A percentile compares a stretch with the other conserved stretches of the same genome.
phyloP scores from a whole-genome alignment of 805 yeast species.

The Candida fluviatilis region DNA sequence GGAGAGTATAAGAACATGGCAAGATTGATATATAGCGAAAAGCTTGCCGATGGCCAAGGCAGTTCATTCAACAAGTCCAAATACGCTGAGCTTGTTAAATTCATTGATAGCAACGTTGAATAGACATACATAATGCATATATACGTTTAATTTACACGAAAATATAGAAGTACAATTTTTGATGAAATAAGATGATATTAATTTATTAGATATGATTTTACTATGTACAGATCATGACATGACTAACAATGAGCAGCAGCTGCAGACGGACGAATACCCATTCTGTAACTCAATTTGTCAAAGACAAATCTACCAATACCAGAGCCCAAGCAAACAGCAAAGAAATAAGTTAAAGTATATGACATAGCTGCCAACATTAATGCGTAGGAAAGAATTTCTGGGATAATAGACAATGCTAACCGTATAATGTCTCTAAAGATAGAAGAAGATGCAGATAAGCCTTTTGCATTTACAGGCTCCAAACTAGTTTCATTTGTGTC shows the following conservation, averaged over 20 bases:
- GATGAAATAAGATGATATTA: background rate
- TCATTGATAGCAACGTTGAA: conserved; percentile 12
- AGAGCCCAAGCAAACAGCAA: conserved; percentile 68
- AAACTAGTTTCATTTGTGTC: conserved; percentile 5
- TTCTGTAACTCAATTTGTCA: conserved; percentile 48
- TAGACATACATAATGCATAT: background rate
- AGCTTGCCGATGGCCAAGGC: conserved; percentile 35
- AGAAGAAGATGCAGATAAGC: conserved; percentile 14
- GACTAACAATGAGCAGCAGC: conserved; percentile 1
- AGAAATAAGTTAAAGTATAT: conserved; percentile 61
- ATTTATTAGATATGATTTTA: background rate
- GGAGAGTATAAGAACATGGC: conserved; percentile 50
- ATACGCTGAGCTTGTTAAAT: conserved; percentile 30
- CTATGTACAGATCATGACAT: background rate
- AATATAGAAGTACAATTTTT: background rate
- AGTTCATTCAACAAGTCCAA: conserved; percentile 35
- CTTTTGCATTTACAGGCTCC: conserved; percentile 6
- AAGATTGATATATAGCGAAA: conserved; percentile 48
- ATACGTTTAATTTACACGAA: background rate
- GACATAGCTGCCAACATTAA: conserved; percentile 80
- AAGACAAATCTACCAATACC: conserved; percentile 68
- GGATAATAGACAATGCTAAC: conserved; percentile 50
- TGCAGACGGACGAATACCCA: conserved; percentile 14
- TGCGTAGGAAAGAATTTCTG: conserved; percentile 66
- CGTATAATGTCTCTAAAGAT: conserved; percentile 53